phyloP scores from a whole-genome alignment of 345 rosid species.

The Pseudoturritis turrita region DNA sequence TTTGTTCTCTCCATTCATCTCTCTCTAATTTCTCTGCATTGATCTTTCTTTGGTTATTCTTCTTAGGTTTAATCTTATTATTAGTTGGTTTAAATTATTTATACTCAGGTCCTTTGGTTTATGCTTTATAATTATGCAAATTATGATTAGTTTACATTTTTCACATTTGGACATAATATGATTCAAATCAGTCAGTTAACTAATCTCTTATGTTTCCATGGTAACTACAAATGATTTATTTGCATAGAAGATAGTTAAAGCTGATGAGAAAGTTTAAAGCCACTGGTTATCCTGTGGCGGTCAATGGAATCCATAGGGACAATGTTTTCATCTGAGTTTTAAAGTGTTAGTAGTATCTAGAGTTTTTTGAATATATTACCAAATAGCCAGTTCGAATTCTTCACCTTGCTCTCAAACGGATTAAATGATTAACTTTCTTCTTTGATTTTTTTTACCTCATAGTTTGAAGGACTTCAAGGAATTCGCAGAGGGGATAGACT shows the following conservation, averaged over 20 bases:
- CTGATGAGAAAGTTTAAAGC: not conserved
- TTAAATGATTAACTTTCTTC: not conserved
- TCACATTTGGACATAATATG: not conserved
- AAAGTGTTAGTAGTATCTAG: not conserved
- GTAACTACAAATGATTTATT: not conserved
- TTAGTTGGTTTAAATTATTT: no score
- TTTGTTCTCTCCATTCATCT: no score
- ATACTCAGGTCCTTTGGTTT: no score
- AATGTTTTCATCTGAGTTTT: not conserved
- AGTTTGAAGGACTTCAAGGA: conserved; percentile 71
- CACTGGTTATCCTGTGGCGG: not conserved
- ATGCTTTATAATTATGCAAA: no score
- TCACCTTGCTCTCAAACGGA: not conserved
- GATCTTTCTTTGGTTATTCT: no score
- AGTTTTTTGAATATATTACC: not conserved
- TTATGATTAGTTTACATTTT: not conserved
- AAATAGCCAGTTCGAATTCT: not conserved
- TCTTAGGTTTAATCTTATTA: no score
- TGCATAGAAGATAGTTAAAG: not conserved
- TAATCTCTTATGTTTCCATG: not conserved
- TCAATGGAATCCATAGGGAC: not conserved
- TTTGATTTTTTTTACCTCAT: not conserved
- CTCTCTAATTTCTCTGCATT: no score
- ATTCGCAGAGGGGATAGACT: conserved; percentile 55
- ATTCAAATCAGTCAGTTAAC: not conserved